Conservation (phyloP, 768 basidiomycete genomes). For the Chalciporus pseudorubinellus region DNA sequence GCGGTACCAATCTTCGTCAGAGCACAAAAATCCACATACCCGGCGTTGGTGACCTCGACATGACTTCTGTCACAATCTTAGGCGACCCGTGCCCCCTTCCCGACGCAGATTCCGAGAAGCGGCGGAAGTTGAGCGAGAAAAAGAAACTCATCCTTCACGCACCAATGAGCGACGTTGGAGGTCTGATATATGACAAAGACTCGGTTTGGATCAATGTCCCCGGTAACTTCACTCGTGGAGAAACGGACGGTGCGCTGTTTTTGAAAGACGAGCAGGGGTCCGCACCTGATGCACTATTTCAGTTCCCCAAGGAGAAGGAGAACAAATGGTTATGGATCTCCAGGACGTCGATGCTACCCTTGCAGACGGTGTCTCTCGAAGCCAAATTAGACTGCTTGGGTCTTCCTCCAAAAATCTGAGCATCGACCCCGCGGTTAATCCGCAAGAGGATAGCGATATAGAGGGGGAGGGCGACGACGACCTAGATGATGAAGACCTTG, state of each 20-base stretch:
- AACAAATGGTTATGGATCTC: slow-evolving; percentile 95
- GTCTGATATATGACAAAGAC: slow-evolving; percentile 96
- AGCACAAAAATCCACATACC: slow-evolving; percentile 90
- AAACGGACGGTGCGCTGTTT: slow-evolving; percentile 50
- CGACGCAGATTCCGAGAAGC: slow-evolving; percentile 84
- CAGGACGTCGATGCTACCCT: slow-evolving; percentile 85
- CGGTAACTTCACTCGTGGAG: slow-evolving; percentile 86
- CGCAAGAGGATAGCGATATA: slow-evolving; percentile 36
- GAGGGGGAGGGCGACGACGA: slow-evolving; percentile 32
- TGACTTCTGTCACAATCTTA: slow-evolving; percentile 69
- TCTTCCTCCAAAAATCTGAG: slow-evolving; percentile 73
- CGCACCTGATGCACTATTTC: neutral
- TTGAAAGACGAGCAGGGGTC: neutral
- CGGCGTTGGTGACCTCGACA: slow-evolving; percentile 86
- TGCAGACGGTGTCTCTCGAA: slow-evolving; percentile 76
- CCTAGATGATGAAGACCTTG: neutral
- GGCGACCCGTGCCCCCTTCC: slow-evolving; percentile 97
- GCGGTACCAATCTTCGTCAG: slow-evolving; percentile 78
- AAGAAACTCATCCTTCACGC: slow-evolving; percentile 90
- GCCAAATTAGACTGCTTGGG: slow-evolving; percentile 80
- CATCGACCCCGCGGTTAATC: slow-evolving; percentile 32
- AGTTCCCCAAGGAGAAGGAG: slow-evolving; percentile 90
- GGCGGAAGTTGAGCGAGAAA: slow-evolving; percentile 92
- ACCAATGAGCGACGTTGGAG: slow-evolving; percentile 98
- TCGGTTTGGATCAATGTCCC: slow-evolving; percentile 98